Evolutionary conservation across 1,139 yeast genomes (phyloP).

Genomic region (Pichia sp.): DNA sequence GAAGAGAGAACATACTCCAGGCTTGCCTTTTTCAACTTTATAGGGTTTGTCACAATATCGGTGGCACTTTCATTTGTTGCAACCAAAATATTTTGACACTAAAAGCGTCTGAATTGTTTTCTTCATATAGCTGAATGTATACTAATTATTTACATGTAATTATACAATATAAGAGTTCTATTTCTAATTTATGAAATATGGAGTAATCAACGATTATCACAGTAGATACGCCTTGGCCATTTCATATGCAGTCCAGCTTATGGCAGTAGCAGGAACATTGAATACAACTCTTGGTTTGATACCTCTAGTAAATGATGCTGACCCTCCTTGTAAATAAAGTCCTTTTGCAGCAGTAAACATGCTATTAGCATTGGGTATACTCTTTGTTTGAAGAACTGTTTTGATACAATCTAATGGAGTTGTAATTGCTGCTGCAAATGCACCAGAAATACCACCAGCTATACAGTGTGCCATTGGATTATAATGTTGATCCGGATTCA

Average conservation of each 20-base stretch:
- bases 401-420: constrained; percentile 94
- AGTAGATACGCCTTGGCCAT: constrained; percentile 76
- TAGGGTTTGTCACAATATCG: constrained; percentile 77
- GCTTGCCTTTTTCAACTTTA: constrained; percentile 70
- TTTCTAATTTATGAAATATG: too few species aligned
- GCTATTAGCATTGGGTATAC: constrained; percentile 56
- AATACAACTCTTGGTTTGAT: constrained; percentile 86
- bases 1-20: constrained; percentile 75
- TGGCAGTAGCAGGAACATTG: constrained; percentile 95
- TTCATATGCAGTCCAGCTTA: constrained; percentile 97
- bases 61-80: constrained; percentile 76
- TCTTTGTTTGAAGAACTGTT: constrained; percentile 79
- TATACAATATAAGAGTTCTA: background rate
- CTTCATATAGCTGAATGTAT: background rate
- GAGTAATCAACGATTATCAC: constrained; percentile 1
- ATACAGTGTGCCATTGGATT: constrained; percentile 91
- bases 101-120: background rate
- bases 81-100: constrained; percentile 37
- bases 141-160: background rate
- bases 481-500: constrained; percentile 73
- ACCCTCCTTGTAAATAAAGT: constrained; percentile 60
- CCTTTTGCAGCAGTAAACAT: constrained; percentile 66
- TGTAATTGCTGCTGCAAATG: constrained; percentile 91
- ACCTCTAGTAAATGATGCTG: constrained; percentile 72
- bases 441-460: constrained; percentile 94